Evolutionary conservation across 164 flowering plant species (phyloP).

Genomic region (Santalum album): DNA sequence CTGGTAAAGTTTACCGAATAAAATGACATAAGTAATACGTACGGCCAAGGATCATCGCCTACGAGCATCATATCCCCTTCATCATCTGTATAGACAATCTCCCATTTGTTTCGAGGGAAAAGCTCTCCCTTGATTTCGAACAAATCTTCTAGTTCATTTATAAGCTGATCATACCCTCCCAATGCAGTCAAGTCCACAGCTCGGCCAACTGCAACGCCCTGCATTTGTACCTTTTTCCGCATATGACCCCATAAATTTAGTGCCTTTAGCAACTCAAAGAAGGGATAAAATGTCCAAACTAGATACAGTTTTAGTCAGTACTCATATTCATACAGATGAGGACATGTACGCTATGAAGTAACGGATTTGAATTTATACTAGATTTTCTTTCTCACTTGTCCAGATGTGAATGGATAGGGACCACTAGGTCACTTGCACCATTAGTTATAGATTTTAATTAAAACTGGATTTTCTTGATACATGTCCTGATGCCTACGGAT

Average conservation of each 20-base stretch:
- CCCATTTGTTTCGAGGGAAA: slow-evolving; percentile 57
- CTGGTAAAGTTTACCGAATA: background rate
- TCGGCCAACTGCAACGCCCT: slow-evolving; percentile 83
- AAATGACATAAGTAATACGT: slow-evolving; percentile 9
- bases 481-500: too few relatives aligned
- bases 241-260: background rate
- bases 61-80: slow-evolving; percentile 96
- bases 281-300: too few relatives aligned
- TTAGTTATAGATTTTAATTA: too few relatives aligned
- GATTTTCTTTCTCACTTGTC: too few relatives aligned
- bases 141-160: slow-evolving; percentile 68
- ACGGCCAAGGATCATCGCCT: slow-evolving; percentile 93
- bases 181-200: slow-evolving; percentile 72
- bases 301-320: too few relatives aligned
- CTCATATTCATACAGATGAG: too few relatives aligned
- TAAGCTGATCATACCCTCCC: slow-evolving; percentile 63
- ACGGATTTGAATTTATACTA: too few relatives aligned
- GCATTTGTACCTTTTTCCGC: slow-evolving; percentile 95
- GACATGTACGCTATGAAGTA: too few relatives aligned
- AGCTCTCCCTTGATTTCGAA: slow-evolving; percentile 81
- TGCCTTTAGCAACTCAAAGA: background rate
- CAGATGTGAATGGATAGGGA: too few relatives aligned
- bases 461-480: too few relatives aligned
- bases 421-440: too few relatives aligned
- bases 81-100: slow-evolving; percentile 76